Conservation (phyloP, 768 basidiomycete species). For the Termitomyces titanicus region DNA sequence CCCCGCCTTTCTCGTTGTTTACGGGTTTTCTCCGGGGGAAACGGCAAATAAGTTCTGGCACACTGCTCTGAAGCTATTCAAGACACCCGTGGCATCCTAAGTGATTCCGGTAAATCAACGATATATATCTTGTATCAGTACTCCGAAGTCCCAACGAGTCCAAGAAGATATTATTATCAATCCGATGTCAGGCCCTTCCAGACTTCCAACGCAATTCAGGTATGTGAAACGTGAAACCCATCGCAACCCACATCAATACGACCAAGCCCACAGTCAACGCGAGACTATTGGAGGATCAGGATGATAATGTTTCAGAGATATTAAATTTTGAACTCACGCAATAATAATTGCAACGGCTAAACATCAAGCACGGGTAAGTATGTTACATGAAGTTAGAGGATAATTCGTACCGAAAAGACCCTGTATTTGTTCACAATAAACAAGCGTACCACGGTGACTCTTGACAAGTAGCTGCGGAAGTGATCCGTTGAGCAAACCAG, state of each 20-base stretch:
- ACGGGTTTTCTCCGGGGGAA: slow-evolving; percentile 35
- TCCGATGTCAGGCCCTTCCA: neutral
- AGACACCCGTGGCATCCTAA: slow-evolving; percentile 44
- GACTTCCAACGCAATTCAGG: neutral
- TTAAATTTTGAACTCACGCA: slow-evolving; percentile 30
- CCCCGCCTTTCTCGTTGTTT: slow-evolving; percentile 64
- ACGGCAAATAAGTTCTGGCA: slow-evolving; percentile 27
- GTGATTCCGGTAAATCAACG: neutral
- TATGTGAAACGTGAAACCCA: slow-evolving; percentile 35
- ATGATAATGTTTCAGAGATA: neutral
- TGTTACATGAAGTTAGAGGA: neutral
- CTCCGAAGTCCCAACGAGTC: neutral
- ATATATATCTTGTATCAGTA: neutral
- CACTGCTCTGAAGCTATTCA: slow-evolving; percentile 39
- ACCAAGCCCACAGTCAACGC: slow-evolving; percentile 45
- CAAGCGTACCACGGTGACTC: slow-evolving; percentile 37
- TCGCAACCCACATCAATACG: slow-evolving; percentile 48
- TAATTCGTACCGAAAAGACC: slow-evolving; percentile 44
- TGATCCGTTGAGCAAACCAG: slow-evolving; percentile 47
- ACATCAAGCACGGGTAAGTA: neutral
- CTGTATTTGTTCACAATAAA: slow-evolving; percentile 57
- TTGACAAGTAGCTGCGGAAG: slow-evolving; percentile 40
- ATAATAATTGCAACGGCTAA: slow-evolving; percentile 48
- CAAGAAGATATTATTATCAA: neutral
- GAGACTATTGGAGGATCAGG: slow-evolving; percentile 28